Evolutionary conservation across 2,329 filamentous ascomycete species (phyloP), one percentile per base, ranked within the genome.

Genomic region (Colletotrichum sp.): DNA sequence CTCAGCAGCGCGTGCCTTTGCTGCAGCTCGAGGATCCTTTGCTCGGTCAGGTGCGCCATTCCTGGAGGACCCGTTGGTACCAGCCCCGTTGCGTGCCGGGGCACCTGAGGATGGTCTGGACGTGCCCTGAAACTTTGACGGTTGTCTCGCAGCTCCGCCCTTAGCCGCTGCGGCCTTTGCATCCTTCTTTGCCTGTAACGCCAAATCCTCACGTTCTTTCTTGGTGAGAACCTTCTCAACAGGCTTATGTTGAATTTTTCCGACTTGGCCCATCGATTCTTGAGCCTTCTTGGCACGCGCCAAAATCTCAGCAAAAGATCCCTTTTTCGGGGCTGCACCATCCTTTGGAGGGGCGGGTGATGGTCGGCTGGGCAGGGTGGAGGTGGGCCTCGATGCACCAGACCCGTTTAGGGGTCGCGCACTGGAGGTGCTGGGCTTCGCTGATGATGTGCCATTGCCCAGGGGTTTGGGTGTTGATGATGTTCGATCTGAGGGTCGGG

Each of bases 201-300:
- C 87, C 30, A 83, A 78, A 26, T 85, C 84, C 75, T 87, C 85
- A 32, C 90, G 88, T 76, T 92, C 89, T 75, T 87, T 89, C 82
- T 88, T 93, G 76, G 85, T 87, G 8, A 89, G 85, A n/a, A 89
- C 84, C 80, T 92, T 93, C 79, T 94, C 93, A 3, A 92, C 90
- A 24, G 93, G 89, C 82, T 95, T 95, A 83, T 95, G 93, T 81
- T 95, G 94, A 78, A 95, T 95, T 79, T 92, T 92, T 71, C 93
- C 93, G 28, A 93, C 88, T 79, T 90, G 90, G n/a, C 87, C 90
- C 86, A 91, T 90, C 55, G 85, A 87, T 52, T 86, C 87, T 80
- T 94, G 91, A 14, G 91, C 93, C 76, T 91, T 91, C 80, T 94
- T 92, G 36, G 92, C 95, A 78, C 93, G 90, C 71, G 93, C 93